phyloP scores from a whole-genome alignment of 306 rosid genomes.

The Dryas alaskensis region DNA sequence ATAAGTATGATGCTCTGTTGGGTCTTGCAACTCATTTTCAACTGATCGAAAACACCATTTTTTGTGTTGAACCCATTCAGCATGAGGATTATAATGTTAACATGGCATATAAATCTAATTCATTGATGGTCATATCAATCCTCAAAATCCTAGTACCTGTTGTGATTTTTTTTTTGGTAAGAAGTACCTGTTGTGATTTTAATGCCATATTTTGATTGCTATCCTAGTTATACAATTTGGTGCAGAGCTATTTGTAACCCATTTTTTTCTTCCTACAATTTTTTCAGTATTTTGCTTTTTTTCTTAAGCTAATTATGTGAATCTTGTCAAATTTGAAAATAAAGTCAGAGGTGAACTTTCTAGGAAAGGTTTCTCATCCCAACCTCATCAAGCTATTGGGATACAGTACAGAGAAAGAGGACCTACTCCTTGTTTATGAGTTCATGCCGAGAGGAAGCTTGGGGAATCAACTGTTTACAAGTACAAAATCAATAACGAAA shows the following conservation, averaged over 20 bases:
- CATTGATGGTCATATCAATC: too few relatives aligned
- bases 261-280: not conserved
- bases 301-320: not conserved
- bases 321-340: constrained; percentile 20
- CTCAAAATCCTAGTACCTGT: too few relatives aligned
- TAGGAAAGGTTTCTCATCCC: constrained; percentile 80
- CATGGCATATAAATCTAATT: not conserved
- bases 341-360: constrained; percentile 79
- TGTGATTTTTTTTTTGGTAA: too few relatives aligned
- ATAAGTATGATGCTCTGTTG: too few relatives aligned
- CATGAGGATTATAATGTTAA: too few relatives aligned
- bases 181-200: not conserved
- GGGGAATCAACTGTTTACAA: constrained; percentile 83
- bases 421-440: constrained; percentile 87
- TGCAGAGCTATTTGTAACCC: not conserved
- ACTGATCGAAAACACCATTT: too few relatives aligned
- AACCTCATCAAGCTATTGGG: constrained; percentile 80
- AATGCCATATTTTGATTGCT: not conserved
- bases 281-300: not conserved
- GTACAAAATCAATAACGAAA: constrained; percentile 40
- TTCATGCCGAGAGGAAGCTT: constrained; percentile 83
- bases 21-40: too few relatives aligned
- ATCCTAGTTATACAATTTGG: not conserved
- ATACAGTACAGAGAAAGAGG: constrained; percentile 56
- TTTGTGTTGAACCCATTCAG: too few relatives aligned